Percentiles rank a stretch among this genome's conserved stretches.
These are phyloP conservation scores for Scenedesmus sp. DNA, from an alignment of 163 green algal genomes.

Conservation along the genomic window DNA sequence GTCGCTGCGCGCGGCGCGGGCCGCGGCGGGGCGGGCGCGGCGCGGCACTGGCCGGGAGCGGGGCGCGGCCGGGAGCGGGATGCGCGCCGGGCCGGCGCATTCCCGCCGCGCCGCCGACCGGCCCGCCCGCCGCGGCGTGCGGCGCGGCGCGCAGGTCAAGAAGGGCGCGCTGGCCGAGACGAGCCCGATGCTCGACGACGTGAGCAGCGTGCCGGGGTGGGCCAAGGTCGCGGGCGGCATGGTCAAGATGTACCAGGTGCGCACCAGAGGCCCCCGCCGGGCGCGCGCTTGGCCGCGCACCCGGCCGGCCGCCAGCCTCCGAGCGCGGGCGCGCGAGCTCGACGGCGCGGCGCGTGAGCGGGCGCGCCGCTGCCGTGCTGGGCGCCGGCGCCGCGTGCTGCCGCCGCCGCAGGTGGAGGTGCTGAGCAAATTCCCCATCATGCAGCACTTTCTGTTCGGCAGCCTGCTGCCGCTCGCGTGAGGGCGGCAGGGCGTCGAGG, in stretches of 20 bases:
- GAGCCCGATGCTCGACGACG: conserved; percentile 95
- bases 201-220: conserved; percentile 89
- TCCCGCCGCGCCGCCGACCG: no score
- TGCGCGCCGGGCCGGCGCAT: no score
- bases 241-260: conserved; percentile 98
- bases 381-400: no score
- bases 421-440: conserved; percentile 97
- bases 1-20: not conserved
- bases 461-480: conserved; percentile 73
- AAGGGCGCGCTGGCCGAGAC: conserved; percentile 94
- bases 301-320: no score
- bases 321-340: no score
- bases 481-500: not conserved
- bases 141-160: conserved; percentile 81
- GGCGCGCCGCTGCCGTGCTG: no score
- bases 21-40: no score
- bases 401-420: no score
- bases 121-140: not conserved
- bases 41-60: no score
- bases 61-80: not conserved
- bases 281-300: no score
- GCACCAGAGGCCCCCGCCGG: no score
- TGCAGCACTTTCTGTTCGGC: conserved; percentile 98
- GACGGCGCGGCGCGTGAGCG: no score
- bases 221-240: conserved; percentile 90